Percentiles rank a stretch among this genome's conserved stretches.
Conservation (phyloP, 257 asterid genomes). For the Fraxinus cuspidata region DNA sequence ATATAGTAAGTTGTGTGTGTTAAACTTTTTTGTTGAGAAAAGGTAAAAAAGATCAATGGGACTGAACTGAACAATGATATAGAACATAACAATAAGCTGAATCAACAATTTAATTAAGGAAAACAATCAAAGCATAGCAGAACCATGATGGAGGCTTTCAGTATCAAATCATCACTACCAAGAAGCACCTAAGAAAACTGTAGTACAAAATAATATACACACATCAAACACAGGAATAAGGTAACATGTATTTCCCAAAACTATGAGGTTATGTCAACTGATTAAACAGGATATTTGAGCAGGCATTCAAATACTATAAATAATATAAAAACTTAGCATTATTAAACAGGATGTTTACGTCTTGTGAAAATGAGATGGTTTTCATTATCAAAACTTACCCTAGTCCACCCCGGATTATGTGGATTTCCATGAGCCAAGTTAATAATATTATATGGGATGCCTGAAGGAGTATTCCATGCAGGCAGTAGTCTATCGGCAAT, state of each 20-base stretch:
- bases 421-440: constrained; percentile 90
- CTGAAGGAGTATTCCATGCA: constrained; percentile 94
- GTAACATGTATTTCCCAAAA: background rate
- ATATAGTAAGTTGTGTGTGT: background rate
- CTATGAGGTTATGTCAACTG: background rate
- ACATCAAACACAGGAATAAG: background rate
- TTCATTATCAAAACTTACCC: constrained; percentile 53
- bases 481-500: constrained; percentile 94
- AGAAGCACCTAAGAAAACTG: background rate
- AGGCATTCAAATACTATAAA: too few species aligned
- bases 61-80: background rate
- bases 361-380: too few species aligned
- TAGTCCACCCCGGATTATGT: constrained; percentile 98
- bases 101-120: background rate
- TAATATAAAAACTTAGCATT: too few species aligned
- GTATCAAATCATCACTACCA: background rate
- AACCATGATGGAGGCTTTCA: background rate
- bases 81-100: background rate
- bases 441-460: constrained; percentile 87
- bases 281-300: too few species aligned
- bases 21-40: background rate
- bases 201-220: background rate
- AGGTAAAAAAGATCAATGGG: background rate
- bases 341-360: too few species aligned
- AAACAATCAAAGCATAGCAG: background rate